Conservation (phyloP, 768 basidiomycete species). For the Rhodotorula diobovata region DNA sequence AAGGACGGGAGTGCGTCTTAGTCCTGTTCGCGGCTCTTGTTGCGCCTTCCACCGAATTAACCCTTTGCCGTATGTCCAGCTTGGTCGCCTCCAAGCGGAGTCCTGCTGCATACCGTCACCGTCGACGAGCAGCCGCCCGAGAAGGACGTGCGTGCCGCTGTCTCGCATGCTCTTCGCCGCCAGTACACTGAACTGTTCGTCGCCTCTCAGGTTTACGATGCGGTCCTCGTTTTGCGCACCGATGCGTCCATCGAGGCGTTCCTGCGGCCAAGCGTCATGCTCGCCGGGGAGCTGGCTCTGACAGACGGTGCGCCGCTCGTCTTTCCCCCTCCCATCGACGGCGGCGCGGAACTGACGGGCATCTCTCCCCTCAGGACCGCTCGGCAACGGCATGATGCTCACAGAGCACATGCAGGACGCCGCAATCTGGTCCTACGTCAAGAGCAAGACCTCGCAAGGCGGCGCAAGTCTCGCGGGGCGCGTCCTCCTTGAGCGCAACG, state of each 20-base stretch:
- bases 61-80: background rate
- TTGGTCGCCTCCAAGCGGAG: slow-evolving; percentile 22
- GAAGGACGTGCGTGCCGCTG: slow-evolving; percentile 4
- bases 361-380: slow-evolving; percentile 1
- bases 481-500: slow-evolving; percentile 19
- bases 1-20: slow-evolving; percentile 28
- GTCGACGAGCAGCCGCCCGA: slow-evolving; percentile 10
- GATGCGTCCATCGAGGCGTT: slow-evolving; percentile 22
- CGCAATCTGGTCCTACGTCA: slow-evolving; percentile 9
- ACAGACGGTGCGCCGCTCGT: slow-evolving; percentile 7
- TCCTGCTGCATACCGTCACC: slow-evolving; percentile 15
- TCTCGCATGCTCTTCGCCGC: too few species aligned
- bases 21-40: background rate
- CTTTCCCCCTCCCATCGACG: background rate
- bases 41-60: background rate
- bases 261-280: background rate
- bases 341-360: background rate
- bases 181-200: background rate
- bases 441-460: slow-evolving; percentile 2
- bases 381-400: slow-evolving; percentile 22
- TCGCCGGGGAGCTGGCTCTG: slow-evolving; percentile 16
- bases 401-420: background rate
- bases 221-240: slow-evolving; percentile 36
- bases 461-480: slow-evolving; percentile 8
- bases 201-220: slow-evolving; percentile 31